Base-by-base conservation (phyloP, 2,329 filamentous ascomycete genomes). In the Claviceps africana region DNA sequence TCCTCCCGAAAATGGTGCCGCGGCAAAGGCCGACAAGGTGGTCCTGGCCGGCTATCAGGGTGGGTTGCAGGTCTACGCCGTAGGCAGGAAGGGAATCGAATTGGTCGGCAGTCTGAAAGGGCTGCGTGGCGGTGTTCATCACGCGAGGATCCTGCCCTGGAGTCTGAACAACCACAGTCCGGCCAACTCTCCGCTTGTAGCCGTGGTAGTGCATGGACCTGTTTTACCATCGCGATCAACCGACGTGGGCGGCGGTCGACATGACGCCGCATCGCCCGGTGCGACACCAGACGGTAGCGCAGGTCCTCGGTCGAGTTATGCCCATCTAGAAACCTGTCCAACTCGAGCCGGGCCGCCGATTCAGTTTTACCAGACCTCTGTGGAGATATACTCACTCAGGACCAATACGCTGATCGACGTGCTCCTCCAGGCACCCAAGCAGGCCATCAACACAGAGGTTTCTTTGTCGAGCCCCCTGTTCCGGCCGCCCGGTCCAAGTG, bases 381-480 rank as follows among this genome's bases (percentile, higher is more conserved):
- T 95, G 6, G 88, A 96, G 59, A 73, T 97, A 0, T 95, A 91
- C 66, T 96, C 90, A 1, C 71, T 97, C 54, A 81, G 79, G 59
- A 86, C 83, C n/a, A 83, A 82, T 59, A 76, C 79, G 55, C 78
- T 80, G 52, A 69, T 96, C 51, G 78, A 83, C 28, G 85, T 86
- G 0, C 72, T 97, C 9, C 82, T 94, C 55, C 78, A 82, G 59
- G 82, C 84, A 44, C 78, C 86, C 48, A 74, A 80, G 63, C 72
- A 81, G 51, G 70, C 79, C 47, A 67, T 86, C 60, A 73, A 76
- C 60, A 70, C 78, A 54, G 64, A 65, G 28, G 63, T 71, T n/a
- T 70, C 82, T 39, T 68, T 81, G 31, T 73, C 75, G 0, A 81
- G 83, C 68, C 75, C 80, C 6, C 69, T 83, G 22, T 85, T 87